phyloP scores from a whole-genome alignment of 78 protist species.

The Chrysochromulina parva region DNA sequence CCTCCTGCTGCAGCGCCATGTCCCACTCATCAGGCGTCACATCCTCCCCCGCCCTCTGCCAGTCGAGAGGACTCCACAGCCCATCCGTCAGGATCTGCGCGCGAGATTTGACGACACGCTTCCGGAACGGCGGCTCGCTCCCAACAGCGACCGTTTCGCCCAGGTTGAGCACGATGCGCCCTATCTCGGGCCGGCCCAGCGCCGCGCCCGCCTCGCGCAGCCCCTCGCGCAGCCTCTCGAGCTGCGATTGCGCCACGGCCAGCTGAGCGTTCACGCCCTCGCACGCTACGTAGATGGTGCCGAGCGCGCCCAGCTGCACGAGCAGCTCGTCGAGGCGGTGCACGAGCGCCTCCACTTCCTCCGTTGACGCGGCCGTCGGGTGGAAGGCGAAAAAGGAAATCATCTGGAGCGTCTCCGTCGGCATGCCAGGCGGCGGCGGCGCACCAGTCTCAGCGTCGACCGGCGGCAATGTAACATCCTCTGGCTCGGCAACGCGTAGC shows the following conservation, averaged over 20 bases:
- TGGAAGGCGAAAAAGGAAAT: not conserved
- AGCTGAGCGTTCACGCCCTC: conserved; percentile 20
- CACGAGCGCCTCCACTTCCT: not conserved
- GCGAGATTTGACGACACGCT: not conserved
- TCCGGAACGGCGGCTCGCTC: not conserved
- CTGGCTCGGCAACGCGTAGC: not conserved
- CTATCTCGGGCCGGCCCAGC: not conserved
- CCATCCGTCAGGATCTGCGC: not conserved
- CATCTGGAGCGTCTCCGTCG: not conserved
- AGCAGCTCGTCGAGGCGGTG: not conserved
- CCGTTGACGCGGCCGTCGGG: too few species aligned
- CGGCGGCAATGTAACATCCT: too few species aligned
- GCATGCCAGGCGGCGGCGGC: not conserved
- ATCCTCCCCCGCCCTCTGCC: not conserved
- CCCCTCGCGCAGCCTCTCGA: not conserved
- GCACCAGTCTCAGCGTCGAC: not conserved
- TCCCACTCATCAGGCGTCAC: not conserved
- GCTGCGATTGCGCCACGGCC: not conserved
- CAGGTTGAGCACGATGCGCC: not conserved
- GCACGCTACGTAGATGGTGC: not conserved
- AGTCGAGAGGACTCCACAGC: not conserved
- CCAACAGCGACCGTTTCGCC: not conserved
- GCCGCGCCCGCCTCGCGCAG: not conserved
- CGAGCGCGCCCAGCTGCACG: not conserved
- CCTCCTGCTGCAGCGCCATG: not conserved